A percentile compares a stretch with the other conserved stretches of the same genome.
phyloP scores from a whole-genome alignment of 2,329 filamentous ascomycete genomes.

The Colletotrichum ledebouriae region DNA sequence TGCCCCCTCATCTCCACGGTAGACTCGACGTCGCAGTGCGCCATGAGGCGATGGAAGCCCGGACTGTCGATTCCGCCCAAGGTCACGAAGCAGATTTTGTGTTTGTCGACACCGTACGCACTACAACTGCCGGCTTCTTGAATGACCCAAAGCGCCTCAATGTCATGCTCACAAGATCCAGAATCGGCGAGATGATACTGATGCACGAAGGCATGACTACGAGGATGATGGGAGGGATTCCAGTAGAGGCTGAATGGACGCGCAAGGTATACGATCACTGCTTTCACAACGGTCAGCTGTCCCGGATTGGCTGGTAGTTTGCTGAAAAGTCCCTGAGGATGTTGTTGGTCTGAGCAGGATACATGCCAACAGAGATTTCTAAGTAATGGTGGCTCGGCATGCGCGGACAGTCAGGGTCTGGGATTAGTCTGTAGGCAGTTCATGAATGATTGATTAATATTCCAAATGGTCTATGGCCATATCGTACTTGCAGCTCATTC shows the following conservation, averaged over 20 bases:
- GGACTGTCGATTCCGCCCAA: conserved; percentile 61
- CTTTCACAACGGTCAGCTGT: conserved; percentile 16
- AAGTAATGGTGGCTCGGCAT: too few relatives aligned
- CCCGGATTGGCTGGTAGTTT: not conserved
- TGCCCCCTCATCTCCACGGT: conserved; percentile 23
- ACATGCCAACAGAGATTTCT: too few relatives aligned
- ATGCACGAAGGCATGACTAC: conserved; percentile 57
- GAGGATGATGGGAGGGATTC: not conserved
- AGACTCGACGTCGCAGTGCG: conserved; percentile 10
- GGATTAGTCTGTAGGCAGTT: too few relatives aligned
- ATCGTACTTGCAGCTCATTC: too few relatives aligned
- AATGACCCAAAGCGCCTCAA: conserved; percentile 60
- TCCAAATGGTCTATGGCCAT: too few relatives aligned
- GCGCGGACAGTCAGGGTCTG: too few relatives aligned
- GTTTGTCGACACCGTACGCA: conserved; percentile 62
- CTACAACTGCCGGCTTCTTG: conserved; percentile 55
- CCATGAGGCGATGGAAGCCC: conserved; percentile 30
- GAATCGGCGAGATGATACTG: conserved; percentile 60
- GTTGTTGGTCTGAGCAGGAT: conserved; percentile 46
- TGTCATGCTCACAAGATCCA: conserved; percentile 60
- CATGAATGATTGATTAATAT: too few relatives aligned
- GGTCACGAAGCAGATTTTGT: conserved; percentile 64
- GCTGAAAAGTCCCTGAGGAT: not conserved
- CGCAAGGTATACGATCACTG: conserved; percentile 34
- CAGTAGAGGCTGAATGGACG: conserved; percentile 33